phyloP scores from a whole-genome alignment of 352 stramenopile genomes.

The Phytophthora boehmeriae region DNA sequence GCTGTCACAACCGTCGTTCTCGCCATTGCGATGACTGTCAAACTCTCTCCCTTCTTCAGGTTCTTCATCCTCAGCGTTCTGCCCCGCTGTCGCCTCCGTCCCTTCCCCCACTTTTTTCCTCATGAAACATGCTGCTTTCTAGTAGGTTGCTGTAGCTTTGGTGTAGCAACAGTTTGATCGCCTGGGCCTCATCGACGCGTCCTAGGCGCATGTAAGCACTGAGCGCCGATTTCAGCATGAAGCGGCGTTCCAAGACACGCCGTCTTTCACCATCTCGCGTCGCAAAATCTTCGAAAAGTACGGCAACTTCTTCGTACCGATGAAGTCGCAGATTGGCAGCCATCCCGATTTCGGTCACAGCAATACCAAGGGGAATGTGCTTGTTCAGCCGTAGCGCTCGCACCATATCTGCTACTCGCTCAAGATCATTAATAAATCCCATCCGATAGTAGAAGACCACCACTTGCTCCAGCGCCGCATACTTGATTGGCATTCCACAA shows the following conservation, averaged over 20 bases:
- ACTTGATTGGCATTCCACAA: slow-evolving; percentile 74
- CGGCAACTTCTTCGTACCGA: slow-evolving; percentile 62
- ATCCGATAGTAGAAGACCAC: slow-evolving; percentile 73
- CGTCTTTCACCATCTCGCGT: slow-evolving; percentile 63
- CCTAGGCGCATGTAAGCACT: slow-evolving; percentile 57
- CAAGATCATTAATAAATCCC: slow-evolving; percentile 61
- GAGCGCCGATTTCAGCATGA: slow-evolving; percentile 68
- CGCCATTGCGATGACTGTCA: slow-evolving; percentile 18
- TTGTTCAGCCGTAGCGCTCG: slow-evolving; percentile 73
- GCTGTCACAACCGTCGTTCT: slow-evolving; percentile 29
- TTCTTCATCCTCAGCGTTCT: slow-evolving; percentile 1
- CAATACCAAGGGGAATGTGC: slow-evolving; percentile 72
- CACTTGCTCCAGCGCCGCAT: slow-evolving; percentile 74
- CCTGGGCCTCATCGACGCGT: slow-evolving; percentile 67
- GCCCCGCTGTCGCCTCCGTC: neutral
- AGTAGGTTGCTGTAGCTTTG: slow-evolving; percentile 41
- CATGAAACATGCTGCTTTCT: slow-evolving; percentile 8
- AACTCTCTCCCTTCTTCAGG: slow-evolving; percentile 5
- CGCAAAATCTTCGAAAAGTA: slow-evolving; percentile 81
- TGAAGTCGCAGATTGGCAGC: slow-evolving; percentile 61
- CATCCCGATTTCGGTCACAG: slow-evolving; percentile 80
- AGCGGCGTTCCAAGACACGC: slow-evolving; percentile 53
- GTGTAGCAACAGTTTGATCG: slow-evolving; percentile 54
- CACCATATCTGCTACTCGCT: slow-evolving; percentile 70
- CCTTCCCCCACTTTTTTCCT: neutral